Conservation (phyloP, 495 filamentous ascomycete species). For the Geopyxis carbonaria region DNA sequence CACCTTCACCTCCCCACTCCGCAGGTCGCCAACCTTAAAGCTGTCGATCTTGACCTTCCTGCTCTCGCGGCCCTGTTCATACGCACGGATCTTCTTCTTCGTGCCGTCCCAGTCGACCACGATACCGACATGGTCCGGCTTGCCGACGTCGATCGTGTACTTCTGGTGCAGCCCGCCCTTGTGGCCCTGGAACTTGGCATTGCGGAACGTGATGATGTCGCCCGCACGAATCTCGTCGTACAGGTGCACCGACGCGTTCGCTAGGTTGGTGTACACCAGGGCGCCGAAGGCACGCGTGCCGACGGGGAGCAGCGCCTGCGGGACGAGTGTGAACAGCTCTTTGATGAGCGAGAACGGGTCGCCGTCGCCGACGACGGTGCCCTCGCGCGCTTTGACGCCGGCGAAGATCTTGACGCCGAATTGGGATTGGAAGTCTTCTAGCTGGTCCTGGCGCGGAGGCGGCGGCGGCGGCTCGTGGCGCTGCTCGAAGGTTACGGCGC, state of each 20-base stretch:
- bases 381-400: slow-evolving; percentile 49
- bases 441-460: slow-evolving; percentile 77
- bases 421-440: slow-evolving; percentile 63
- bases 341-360: slow-evolving; percentile 55
- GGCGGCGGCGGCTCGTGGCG: slow-evolving; percentile 71
- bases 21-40: slow-evolving; percentile 79
- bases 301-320: slow-evolving; percentile 60
- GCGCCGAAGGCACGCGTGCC: slow-evolving; percentile 80
- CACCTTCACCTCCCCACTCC: slow-evolving; percentile 90
- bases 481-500: slow-evolving; percentile 60
- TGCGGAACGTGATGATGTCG: slow-evolving; percentile 84
- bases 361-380: slow-evolving; percentile 68
- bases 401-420: slow-evolving; percentile 61
- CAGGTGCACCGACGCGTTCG: slow-evolving; percentile 75
- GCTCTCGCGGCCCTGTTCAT: slow-evolving; percentile 89
- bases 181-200: slow-evolving; percentile 90
- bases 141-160: slow-evolving; percentile 75
- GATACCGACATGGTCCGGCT: slow-evolving; percentile 84
- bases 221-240: slow-evolving; percentile 89
- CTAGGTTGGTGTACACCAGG: slow-evolving; percentile 80
- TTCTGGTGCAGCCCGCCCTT: slow-evolving; percentile 89
- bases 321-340: slow-evolving; percentile 57
- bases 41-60: slow-evolving; percentile 89
- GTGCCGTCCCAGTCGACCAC: slow-evolving; percentile 98
- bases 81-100: slow-evolving; percentile 90